Evolutionary conservation across 257 asterid genomes (phyloP), one percentile per base, ranked within the genome.

Genomic region (Pogostemon cablin): DNA sequence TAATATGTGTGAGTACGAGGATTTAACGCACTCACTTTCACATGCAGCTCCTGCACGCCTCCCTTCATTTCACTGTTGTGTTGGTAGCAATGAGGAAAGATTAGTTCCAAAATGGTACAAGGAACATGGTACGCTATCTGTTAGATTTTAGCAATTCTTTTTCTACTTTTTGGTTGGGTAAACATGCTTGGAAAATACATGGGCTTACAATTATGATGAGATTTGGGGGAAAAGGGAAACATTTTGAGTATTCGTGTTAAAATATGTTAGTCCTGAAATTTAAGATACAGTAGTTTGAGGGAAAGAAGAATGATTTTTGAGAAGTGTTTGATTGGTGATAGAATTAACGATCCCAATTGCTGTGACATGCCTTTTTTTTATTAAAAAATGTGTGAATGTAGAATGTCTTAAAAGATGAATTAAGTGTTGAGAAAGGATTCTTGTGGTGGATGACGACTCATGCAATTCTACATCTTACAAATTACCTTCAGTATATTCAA

Each of bases 51-150:
- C 98, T 62, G 95, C 95, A 56, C 92, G 95, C 40, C 95, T 92
- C 64, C 96, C 96, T 72, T 82, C 92, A 48, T 92, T 92, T 79
- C 98, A 89, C 85, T 89, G 96, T 72, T 89, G 98, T 78, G 98
- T 92, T 9, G 98, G 98, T 67, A 40, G 89, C 71, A 89, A 86
- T 64, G 95, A 88, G 82, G 96, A 89, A 79, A 92, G 85, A 72
- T 74, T 89, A 78, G 44, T 90, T 40, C 89, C 96, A 7, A 87
- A 87, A 78, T 92, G 98, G 98, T 92, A 92, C 80, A 86, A 87
- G 74, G 98, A 92, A 76, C 82, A 89, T 62, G 96, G 98, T 92
- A 85, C 83, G 32, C 62, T 60, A 3, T 58, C 39, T 68, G 20
- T 54, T 77, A 46, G 64, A 11, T 9, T 58, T 40, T 37, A 35